Evolutionary conservation across 2,329 filamentous ascomycete species (phyloP), one percentile per base, ranked within the genome.

Genomic region (Scytalidium sp.): DNA sequence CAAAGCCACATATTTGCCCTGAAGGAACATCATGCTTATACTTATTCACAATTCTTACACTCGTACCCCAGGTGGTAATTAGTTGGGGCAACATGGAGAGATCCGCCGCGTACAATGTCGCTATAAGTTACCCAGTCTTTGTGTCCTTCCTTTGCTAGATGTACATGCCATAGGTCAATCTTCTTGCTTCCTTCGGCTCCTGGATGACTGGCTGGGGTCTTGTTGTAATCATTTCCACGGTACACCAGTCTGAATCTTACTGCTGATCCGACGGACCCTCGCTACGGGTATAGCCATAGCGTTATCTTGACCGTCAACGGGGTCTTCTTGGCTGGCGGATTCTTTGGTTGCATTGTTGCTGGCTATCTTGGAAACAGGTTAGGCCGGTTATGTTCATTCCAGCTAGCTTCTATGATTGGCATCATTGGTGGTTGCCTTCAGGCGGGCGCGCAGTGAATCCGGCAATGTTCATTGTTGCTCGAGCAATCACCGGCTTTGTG

Each of bases 401-500:
- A 27, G 15, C 4, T 45, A 6, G 43, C 43, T n/a, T n/a, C 43
- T n/a, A 29, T 27, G n/a, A 45, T 45, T 27, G 19, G 17, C 8
- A 23, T 45, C 3, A 17, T 45, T 45, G 43, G 43, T 6, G 22
- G 43, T 45, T 21, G 22, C 19, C 22, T 45, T 11, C 43, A 45
- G 20, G 43, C 43, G 7, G 43, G 43, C 22, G 25, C 43, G 6
- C n/a, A n/a, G 43, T 45, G 9, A n/a, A 23, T 25, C n/a, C 32
- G 25, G 20, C 11, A n/a, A 45, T 45, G 43, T 45, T 45, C 9
- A 23, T 45, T 27, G 43, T 25, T 45, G 43, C 22, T n/a, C 19
- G 43, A 3, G 25, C 17, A 10, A 23, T 45, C 22, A 45, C 43
- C 19, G 43, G 43, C 11, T 45, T 25, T 45, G 43, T n/a, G n/a